These are phyloP conservation scores for Pseudozyma flocculosa DNA, from an alignment of 1,284 basidiomycete species.

Conservation along the genomic window DNA sequence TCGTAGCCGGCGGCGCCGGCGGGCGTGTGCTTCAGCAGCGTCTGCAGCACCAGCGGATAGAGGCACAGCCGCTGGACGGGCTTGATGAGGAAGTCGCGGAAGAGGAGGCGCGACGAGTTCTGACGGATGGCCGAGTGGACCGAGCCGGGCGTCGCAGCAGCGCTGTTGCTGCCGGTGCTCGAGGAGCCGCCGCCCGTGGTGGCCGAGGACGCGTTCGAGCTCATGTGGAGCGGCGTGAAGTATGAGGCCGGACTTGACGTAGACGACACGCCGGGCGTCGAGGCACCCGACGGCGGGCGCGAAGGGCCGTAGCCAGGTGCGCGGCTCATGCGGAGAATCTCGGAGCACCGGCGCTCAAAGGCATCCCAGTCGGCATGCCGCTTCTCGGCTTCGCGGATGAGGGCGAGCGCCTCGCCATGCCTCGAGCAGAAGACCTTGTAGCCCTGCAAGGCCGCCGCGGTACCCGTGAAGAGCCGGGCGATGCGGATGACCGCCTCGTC, in stretches of 20 bases:
- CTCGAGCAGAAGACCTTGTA: slow-evolving; percentile 54
- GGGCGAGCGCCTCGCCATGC: slow-evolving; percentile 51
- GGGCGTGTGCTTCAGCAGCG: slow-evolving; percentile 41
- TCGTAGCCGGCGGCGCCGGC: slow-evolving; percentile 16
- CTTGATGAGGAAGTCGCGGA: slow-evolving; percentile 57
- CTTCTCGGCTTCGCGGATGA: slow-evolving; percentile 52
- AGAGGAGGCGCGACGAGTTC: slow-evolving; percentile 39
- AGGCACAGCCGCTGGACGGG: slow-evolving; percentile 56
- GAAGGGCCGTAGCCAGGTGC: slow-evolving; percentile 11
- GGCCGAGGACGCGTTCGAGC: slow-evolving; percentile 7
- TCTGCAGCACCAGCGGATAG: slow-evolving; percentile 53
- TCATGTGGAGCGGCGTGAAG: slow-evolving; percentile 20
- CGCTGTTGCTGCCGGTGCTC: slow-evolving; percentile 6
- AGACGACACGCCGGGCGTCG: slow-evolving; percentile 15
- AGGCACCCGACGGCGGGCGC: slow-evolving; percentile 22
- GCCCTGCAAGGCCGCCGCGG: slow-evolving; percentile 33
- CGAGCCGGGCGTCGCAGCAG: slow-evolving; percentile 12
- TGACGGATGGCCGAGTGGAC: slow-evolving; percentile 12
- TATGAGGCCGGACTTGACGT: slow-evolving; percentile 15
- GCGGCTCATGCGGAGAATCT: slow-evolving; percentile 29
- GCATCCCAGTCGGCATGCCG: slow-evolving; percentile 50
- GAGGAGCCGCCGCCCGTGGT: slow-evolving; percentile 4
- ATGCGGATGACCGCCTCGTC: slow-evolving; percentile 36
- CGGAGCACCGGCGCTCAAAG: slow-evolving; percentile 48
- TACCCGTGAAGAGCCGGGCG: slow-evolving; percentile 33